Evolutionary conservation across 768 basidiomycete genomes (phyloP), one percentile per base, ranked within the genome.

Genomic region (Macrolepiota dolichaula): DNA sequence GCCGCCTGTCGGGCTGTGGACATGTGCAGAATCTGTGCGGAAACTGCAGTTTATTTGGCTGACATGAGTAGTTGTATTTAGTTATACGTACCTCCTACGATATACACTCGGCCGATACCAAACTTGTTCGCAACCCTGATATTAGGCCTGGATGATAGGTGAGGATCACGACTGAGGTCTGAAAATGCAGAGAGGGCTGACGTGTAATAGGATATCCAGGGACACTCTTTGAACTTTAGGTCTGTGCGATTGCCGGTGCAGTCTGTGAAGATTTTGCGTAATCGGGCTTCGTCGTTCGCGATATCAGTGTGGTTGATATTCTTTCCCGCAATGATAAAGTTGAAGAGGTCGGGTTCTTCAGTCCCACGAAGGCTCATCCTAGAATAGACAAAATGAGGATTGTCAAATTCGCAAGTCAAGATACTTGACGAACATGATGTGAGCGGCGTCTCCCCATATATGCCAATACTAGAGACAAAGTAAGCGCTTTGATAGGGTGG

Each of bases 71-170:
- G 4, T 22, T 7, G 47, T 44, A 17, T n/a, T 19, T n/a, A 5
- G 19, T 12, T 5, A 22, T 10, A 36, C 63, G 57, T 57, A 78
- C 81, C 81, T 57, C 82, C 82, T 38, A 67, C 74, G 32, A 82
- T 57, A 61, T 82, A 79, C 15, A 75, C 77, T 12, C 79, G 71
- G 1, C 79, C 80, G 11, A 67, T 58, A 7, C 67, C 57, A 64
- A 83, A 79, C 24, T 70, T 71, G 49, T 81, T 65, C 0, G 71
- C 76, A 77, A 79, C 79, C 13, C 82, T 72, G 50, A 81, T 75
- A 65, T 79, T 80, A 7, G 78, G 74, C 37, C 81, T 78, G 36
- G 55, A 37, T 35, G n/a, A 53, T 7, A 46, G 11, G 40, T 38
- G 25, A 22, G 49, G 10, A 17, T 17, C 22, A 38, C 15, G 29